These are phyloP conservation scores for Solanum bukasovii DNA, from an alignment of 257 asterid genomes.

Conservation along the genomic window DNA sequence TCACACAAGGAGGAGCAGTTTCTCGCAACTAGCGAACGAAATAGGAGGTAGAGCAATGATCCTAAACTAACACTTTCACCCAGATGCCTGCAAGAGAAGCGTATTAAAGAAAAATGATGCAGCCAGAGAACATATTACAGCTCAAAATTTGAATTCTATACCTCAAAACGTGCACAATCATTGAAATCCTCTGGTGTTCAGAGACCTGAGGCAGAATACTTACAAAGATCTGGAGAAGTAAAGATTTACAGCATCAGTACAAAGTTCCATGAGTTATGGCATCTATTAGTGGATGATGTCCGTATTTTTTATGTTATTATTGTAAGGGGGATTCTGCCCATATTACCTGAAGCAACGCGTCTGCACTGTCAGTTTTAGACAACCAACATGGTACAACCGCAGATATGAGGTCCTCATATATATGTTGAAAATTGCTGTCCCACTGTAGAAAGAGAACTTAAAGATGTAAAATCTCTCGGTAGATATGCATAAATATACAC, in stretches of 20 bases:
- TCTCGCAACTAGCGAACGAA: constrained; percentile 49
- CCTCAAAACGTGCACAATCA: constrained; percentile 64
- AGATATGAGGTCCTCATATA: constrained; percentile 79
- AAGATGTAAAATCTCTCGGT: not conserved
- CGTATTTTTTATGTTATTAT: not conserved
- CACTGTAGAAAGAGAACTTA: constrained; percentile 38
- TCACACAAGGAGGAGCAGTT: constrained; percentile 21
- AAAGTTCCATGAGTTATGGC: not conserved
- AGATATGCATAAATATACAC: not conserved
- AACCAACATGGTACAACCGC: constrained; percentile 87
- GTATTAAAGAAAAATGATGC: constrained; percentile 20
- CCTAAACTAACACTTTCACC: constrained; percentile 77
- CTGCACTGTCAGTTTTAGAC: constrained; percentile 41
- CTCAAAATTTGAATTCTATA: constrained; percentile 10
- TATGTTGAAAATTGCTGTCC: constrained; percentile 77
- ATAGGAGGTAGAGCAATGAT: constrained; percentile 61
- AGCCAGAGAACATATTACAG: not conserved
- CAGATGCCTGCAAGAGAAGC: constrained; percentile 54
- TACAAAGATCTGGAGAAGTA: constrained; percentile 58
- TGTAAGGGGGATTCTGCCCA: not conserved
- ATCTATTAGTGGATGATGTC: not conserved
- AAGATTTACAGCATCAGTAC: constrained; percentile 4
- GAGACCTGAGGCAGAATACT: constrained; percentile 66
- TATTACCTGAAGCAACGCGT: constrained; percentile 74
- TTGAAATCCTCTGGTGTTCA: constrained; percentile 55